Percentiles rank a stretch among this genome's conserved stretches.
Evolutionary conservation across 139 green algal genomes (phyloP).

Genomic region (Desmodesmus armatus): DNA sequence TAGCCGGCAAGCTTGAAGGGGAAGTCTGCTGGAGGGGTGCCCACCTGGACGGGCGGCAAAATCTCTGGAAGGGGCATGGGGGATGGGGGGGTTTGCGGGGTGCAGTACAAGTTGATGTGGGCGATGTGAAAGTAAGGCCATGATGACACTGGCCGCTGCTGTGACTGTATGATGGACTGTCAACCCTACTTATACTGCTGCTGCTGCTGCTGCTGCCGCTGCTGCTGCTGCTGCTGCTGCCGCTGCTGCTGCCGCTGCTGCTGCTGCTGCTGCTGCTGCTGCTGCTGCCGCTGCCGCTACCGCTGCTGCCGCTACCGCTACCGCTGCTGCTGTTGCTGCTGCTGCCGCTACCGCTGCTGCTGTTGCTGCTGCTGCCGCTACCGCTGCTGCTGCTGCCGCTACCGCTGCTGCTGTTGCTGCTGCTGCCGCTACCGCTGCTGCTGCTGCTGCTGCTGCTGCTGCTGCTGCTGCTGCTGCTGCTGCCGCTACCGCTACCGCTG

Average conservation of each 20-base stretch:
- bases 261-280: not conserved
- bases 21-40: conserved; percentile 31
- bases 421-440: not conserved
- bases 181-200: too few relatives aligned
- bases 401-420: not conserved
- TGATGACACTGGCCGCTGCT: not conserved
- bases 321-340: not conserved
- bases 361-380: not conserved
- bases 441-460: not conserved
- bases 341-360: not conserved
- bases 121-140: too few relatives aligned
- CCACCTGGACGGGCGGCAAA: conserved; percentile 32
- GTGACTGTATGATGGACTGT: too few relatives aligned
- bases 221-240: not conserved
- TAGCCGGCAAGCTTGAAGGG: conserved; percentile 52
- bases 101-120: too few relatives aligned
- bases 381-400: not conserved
- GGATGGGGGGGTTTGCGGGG: not conserved
- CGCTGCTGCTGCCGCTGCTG: not conserved
- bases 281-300: not conserved
- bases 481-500: not conserved
- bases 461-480: not conserved
- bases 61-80: conserved; percentile 41
- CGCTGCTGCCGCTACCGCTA: not conserved
- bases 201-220: not conserved